Base-by-base conservation (phyloP, 768 basidiomycete genomes). In the Nevesoporus exiguus region DNA sequence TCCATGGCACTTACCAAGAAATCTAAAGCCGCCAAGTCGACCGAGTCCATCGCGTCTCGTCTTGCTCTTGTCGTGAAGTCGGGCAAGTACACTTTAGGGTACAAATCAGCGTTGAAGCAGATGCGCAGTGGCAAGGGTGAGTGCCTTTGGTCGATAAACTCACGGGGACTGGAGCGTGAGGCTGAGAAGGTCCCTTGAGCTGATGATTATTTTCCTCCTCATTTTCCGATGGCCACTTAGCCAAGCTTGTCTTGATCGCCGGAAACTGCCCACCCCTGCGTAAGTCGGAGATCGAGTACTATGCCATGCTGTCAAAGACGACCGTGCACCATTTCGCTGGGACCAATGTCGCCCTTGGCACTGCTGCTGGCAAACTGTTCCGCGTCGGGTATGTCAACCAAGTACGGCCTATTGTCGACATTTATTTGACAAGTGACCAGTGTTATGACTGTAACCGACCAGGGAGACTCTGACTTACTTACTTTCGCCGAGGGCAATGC, bases 201-300 rank as follows among this genome's bases (percentile, higher is more conserved):
- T 93, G 71, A 93, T 75, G 40, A 51, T 56, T 25, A 57, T 45
- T 63, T 58, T 69, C 61, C 51, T 49, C 65, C 47, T 63, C 51
- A 59, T 48, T 67, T 61, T 55, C 39, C 60, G 48, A 40, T 45
- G 44, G 15, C 34, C 33, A 39, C 37, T 29, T 70, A 99, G 96
- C 96, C 76, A 98, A 97, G 79, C 92, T 99, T 64, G 88, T 99
- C 71, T 78, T 99, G 74, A 97, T 99, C 71, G 93, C 96, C 67
- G 95, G 93, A 64, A 99, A 99, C 80, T 97, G 94, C 79, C 97
- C 97, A 54, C 97, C 97, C 59, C 85, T 99, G 59, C 93, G 97
- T 75, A 97, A 97, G 76, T 98, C 96, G 57, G 97, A 99, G 81
- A 82, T 99, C 55, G 97, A 99, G 80, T 99, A 98, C 82, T 99